Conservation (phyloP, 1,284 basidiomycete genomes). For the Irpex sp. region DNA sequence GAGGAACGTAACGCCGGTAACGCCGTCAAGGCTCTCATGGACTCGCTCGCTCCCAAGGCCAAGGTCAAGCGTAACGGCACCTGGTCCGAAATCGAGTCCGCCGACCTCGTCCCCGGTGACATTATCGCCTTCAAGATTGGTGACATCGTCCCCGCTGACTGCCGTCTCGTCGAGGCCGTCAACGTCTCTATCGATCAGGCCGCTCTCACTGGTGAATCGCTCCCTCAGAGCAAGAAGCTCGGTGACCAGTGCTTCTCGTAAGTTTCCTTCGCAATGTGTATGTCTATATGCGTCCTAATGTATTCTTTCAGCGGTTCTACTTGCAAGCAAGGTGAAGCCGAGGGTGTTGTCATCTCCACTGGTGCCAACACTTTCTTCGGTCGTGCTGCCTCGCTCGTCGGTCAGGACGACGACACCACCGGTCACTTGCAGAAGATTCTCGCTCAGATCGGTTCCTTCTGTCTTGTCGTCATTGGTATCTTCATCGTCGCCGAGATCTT, state of each 20-base stretch:
- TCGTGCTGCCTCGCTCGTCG: conserved; percentile 92
- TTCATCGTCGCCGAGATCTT: conserved; percentile 91
- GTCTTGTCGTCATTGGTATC: conserved; percentile 89
- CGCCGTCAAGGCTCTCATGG: conserved; percentile 99
- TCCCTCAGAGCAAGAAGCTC: conserved; percentile 86
- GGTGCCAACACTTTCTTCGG: conserved; percentile 97
- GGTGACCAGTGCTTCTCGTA: conserved; percentile 96
- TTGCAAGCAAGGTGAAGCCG: conserved; percentile 96
- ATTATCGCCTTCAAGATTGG: conserved; percentile 97
- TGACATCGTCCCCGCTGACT: conserved; percentile 95
- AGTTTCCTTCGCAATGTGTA: conserved; percentile 30
- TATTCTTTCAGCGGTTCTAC: conserved; percentile 72
- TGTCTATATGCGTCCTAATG: conserved; percentile 12
- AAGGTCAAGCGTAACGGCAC: conserved; percentile 81
- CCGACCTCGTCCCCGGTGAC: conserved; percentile 89
- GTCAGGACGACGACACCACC: conserved; percentile 92
- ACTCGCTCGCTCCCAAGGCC: conserved; percentile 97
- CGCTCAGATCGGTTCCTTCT: conserved; percentile 95
- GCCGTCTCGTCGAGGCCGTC: conserved; percentile 91
- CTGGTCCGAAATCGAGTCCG: conserved; percentile 88
- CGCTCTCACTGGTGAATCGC: conserved; percentile 93
- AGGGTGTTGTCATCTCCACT: conserved; percentile 95
- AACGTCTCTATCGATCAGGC: conserved; percentile 98
- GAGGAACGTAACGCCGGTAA: conserved; percentile 97
- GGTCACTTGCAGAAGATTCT: conserved; percentile 98